phyloP scores from a whole-genome alignment of 2,329 filamentous ascomycete species.

The Mycosphaerella sp. region DNA sequence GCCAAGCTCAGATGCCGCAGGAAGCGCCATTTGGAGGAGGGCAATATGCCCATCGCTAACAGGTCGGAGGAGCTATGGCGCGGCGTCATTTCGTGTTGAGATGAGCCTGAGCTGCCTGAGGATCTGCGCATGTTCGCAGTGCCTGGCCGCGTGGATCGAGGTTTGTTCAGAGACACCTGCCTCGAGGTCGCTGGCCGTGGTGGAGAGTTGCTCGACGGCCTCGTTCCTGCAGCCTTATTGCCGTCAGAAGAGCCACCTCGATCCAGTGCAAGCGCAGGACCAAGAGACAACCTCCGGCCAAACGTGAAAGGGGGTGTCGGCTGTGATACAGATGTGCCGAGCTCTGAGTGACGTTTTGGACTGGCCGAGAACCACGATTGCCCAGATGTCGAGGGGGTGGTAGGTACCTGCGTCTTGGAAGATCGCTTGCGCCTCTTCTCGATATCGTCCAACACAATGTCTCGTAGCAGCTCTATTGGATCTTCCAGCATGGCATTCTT shows the following conservation, averaged over 20 bases:
- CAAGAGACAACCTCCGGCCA: constrained; percentile 41
- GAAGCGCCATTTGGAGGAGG: constrained; percentile 89
- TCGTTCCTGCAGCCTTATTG: constrained; percentile 28
- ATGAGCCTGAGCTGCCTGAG: constrained; percentile 89
- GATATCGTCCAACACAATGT: constrained; percentile 94
- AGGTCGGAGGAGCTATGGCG: constrained; percentile 72
- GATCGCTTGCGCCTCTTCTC: constrained; percentile 77
- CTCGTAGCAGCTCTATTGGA: constrained; percentile 79
- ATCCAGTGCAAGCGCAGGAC: constrained; percentile 48
- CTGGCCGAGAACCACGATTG: constrained; percentile 44
- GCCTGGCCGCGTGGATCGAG: constrained; percentile 52
- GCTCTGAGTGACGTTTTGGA: constrained; percentile 23
- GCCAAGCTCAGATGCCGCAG: constrained; percentile 84
- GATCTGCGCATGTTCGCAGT: constrained; percentile 73
- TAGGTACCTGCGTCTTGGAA: constrained; percentile 64
- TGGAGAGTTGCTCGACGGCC: constrained; percentile 74
- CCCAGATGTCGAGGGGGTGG: constrained; percentile 60
- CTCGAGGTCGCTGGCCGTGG: constrained; percentile 69
- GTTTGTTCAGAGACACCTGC: constrained; percentile 58
- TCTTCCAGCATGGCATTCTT: constrained; percentile 86
- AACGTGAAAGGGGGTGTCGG: constrained; percentile 51
- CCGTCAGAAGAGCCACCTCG: constrained; percentile 52
- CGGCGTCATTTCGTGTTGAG: constrained; percentile 50
- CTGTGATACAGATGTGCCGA: constrained; percentile 34
- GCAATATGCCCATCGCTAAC: constrained; percentile 63